A percentile compares a stretch with the other conserved stretches of the same genome.
phyloP scores from a whole-genome alignment of 208 protist species.

The Leishmania major region DNA sequence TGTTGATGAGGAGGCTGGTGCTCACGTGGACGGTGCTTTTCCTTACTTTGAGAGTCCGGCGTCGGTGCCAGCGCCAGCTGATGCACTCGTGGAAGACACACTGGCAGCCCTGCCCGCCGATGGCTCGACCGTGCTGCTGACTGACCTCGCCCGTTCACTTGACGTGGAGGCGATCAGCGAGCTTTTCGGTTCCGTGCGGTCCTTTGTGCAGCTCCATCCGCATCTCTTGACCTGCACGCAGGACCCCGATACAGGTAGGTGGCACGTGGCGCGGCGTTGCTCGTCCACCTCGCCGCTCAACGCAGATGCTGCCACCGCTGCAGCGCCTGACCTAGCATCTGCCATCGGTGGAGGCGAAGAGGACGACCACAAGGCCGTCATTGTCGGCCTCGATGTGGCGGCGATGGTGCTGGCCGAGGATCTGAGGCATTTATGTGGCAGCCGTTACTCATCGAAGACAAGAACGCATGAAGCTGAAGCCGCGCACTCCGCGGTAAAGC shows the following conservation, averaged over 20 bases:
- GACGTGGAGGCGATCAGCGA: conserved; percentile 64
- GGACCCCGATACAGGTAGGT: conserved; percentile 29
- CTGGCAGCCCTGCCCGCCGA: conserved; percentile 53
- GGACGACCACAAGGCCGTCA: not conserved
- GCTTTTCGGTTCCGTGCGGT: conserved; percentile 54
- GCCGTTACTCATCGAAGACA: not conserved
- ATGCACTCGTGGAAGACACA: conserved; percentile 36
- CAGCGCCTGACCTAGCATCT: not conserved
- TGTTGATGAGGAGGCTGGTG: not conserved
- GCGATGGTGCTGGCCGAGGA: conserved; percentile 32
- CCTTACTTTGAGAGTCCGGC: not conserved
- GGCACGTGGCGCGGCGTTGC: conserved; percentile 33
- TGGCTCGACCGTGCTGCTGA: conserved; percentile 50
- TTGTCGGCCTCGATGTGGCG: conserved; percentile 16
- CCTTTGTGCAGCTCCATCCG: conserved; percentile 56
- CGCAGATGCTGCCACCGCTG: not conserved
- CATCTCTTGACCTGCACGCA: conserved; percentile 43
- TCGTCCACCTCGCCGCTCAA: not conserved
- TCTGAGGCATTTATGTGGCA: conserved; percentile 6
- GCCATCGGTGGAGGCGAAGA: not conserved
- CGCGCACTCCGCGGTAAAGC: not conserved
- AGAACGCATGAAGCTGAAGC: not conserved
- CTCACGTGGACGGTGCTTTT: not conserved
- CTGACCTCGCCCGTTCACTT: conserved; percentile 48
- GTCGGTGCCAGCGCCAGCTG: conserved; percentile 4